Base-by-base conservation (phyloP, 2,329 filamentous ascomycete genomes). In the Blastomyces gilchristii region DNA sequence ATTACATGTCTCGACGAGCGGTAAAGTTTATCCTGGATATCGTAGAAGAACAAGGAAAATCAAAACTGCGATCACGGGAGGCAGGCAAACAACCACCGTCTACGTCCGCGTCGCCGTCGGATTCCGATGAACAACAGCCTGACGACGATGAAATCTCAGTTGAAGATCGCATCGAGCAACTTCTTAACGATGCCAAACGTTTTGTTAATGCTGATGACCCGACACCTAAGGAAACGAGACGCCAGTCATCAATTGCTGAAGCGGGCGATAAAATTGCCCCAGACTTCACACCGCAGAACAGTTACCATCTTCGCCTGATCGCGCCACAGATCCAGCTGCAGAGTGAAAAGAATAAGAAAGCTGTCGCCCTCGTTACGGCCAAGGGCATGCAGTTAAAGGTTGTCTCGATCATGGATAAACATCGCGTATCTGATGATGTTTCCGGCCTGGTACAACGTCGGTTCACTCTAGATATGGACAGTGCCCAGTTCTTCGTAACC, bases 321-420 rank as follows among this genome's bases (percentile, higher is more conserved):
- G 94, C 93, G 6, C 94, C 94, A 16, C 94, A 99, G 74, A 97
- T 99, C 64, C 94, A 99, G 74, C 82, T 99, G 54, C 93, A 99
- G 73, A 97, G 94, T 73, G 94, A 99, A 72, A 97, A 97, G 81
- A 97, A 99, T 75, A 88, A 88, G 65, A 96, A 96, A 75, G 89
- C 96, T 63, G 94, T 95, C n/a, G 89, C 97, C 5, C 81, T 99
- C n/a, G 87, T 97, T 57, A 94, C 93, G 2, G 91, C 92, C 37
- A 97, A 97, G 76, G 91, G 92, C 61, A 99, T 99, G 91, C 92
- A 97, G 74, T 84, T 97, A 63, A 97, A 97, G 78, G 89, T 99
- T 12, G 85, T 99, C 25, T 93, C 97, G 68, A 93, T 99, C 70
- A 96, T 97, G 89, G 94, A 99, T 77, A 97, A 96, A 76, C 88